Conservation (phyloP, 768 basidiomycete genomes). For the Auricularia sp. region DNA sequence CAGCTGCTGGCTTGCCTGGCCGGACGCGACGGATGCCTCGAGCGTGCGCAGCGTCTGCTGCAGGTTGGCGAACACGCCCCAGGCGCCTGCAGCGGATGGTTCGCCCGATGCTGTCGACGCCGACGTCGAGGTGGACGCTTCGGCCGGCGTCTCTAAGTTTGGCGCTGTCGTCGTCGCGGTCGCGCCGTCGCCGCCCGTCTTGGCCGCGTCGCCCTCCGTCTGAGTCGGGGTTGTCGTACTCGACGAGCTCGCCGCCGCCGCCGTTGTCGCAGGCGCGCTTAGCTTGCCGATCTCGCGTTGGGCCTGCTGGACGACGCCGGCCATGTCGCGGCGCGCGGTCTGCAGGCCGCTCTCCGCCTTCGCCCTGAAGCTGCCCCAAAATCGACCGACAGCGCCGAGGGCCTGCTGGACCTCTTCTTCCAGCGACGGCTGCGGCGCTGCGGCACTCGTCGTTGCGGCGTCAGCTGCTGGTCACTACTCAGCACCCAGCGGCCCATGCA, state of each 20-base stretch:
- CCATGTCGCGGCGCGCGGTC: slow-evolving; percentile 25
- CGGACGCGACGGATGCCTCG: slow-evolving; percentile 46
- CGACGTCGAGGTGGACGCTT: slow-evolving; percentile 3
- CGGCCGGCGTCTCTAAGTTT: no score
- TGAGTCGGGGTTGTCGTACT: no score
- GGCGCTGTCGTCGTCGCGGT: no score
- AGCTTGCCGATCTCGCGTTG: slow-evolving; percentile 65
- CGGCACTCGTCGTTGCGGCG: slow-evolving; percentile 37
- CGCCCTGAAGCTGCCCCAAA: no score
- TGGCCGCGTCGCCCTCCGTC: no score
- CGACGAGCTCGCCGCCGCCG: background rate
- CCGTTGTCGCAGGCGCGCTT: slow-evolving; percentile 27
- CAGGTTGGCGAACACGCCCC: slow-evolving; percentile 21
- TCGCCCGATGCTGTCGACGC: slow-evolving; percentile 12
- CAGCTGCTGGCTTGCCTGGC: slow-evolving; percentile 24
- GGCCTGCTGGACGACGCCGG: slow-evolving; percentile 84
- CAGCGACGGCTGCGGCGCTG: slow-evolving; percentile 39
- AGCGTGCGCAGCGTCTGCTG: slow-evolving; percentile 42
- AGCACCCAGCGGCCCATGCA: no score
- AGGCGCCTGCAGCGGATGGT: slow-evolving; percentile 9
- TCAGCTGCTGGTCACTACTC: background rate
- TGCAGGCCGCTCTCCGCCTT: no score
- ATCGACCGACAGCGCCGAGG: no score
- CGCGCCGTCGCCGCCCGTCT: no score
- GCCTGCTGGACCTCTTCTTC: no score